Evolutionary conservation across 306 rosid species (phyloP), one percentile per base, ranked within the genome.

Genomic region (Sophora flavescens): DNA sequence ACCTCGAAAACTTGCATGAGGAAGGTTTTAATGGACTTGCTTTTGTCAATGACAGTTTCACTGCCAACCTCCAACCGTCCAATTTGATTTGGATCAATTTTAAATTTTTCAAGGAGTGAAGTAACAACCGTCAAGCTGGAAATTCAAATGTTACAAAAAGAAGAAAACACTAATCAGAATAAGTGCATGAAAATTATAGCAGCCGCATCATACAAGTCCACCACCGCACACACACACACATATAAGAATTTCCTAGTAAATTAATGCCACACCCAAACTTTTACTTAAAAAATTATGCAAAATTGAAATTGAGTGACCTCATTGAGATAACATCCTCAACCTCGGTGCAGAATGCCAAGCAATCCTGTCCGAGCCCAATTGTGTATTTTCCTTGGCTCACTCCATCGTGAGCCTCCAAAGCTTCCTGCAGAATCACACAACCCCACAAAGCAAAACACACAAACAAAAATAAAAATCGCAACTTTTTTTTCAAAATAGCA

Each of bases 21-120:
- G 88, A 96, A 92, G 67, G 99, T 91, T 93, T 96, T 96, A 70
- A 96, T 92, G 61, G 99, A 96, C 78, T 96, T 96, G 91, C 99
- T 96, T 84, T 96, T 96, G 93, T 96, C 99, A 69, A 96, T 92
- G 70, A 92, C 99, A 64, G 99, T 96, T 88, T 96, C 99, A 8
- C 97, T 96, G 73, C 99, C 99, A 33, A 96, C 99, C 87, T 92
- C 99, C 57, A 96, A 82, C 45, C 99, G 99, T 75, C 99, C 99
- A 84, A 95, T 92, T 87, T 92, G 96, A 81, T 92, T 89, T 75
- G 96, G 92, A 68, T 96, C 96, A 84, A 96, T 70, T 57, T 74
- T 88, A 81, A 91, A 96, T 73, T 96, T 92, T 60, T 89, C 93
- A 79, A 96, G 93, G 81, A 96, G 99, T 67, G 91, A 84, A 38